Conservation (phyloP, 2,329 filamentous ascomycete species). For the Colletotrichum coccodes region DNA sequence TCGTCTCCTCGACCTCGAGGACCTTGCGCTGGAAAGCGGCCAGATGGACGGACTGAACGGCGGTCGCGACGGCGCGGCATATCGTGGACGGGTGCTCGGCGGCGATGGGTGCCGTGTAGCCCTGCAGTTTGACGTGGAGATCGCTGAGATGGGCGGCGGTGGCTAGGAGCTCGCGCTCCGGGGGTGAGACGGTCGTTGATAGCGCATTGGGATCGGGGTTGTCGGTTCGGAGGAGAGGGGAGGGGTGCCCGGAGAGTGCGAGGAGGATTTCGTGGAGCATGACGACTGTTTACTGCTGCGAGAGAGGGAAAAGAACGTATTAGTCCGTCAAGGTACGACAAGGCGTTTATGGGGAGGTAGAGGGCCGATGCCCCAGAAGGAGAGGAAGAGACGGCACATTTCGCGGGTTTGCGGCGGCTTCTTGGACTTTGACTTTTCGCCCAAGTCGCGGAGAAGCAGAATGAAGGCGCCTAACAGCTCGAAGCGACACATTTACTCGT, state of each 20-base stretch:
- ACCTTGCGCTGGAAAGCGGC: slow-evolving; percentile 85
- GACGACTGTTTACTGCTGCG: slow-evolving; percentile 30
- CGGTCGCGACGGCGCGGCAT: slow-evolving; percentile 86
- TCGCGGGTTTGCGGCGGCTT: slow-evolving; percentile 35
- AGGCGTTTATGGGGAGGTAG: background rate
- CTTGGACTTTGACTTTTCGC: slow-evolving; percentile 49
- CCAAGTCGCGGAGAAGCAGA: slow-evolving; percentile 56
- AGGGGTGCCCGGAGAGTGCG: slow-evolving; percentile 93
- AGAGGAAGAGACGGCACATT: slow-evolving; percentile 13
- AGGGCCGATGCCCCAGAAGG: slow-evolving; percentile 28
- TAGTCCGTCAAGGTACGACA: background rate
- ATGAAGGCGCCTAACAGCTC: slow-evolving; percentile 62
- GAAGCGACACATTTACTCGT: slow-evolving; percentile 60
- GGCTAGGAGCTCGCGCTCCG: slow-evolving; percentile 84
- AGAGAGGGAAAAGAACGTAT: background rate
- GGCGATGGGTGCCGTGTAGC: slow-evolving; percentile 73
- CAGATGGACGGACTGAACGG: slow-evolving; percentile 80
- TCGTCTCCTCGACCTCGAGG: slow-evolving; percentile 82
- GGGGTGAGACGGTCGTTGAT: slow-evolving; percentile 70
- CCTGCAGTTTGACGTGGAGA: slow-evolving; percentile 78
- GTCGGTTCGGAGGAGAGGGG: slow-evolving; percentile 78
- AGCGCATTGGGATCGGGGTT: slow-evolving; percentile 55
- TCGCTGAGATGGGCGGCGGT: slow-evolving; percentile 82
- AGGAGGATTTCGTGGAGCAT: slow-evolving; percentile 99
- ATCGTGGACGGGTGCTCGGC: slow-evolving; percentile 81